Conservation (phyloP, 2,329 filamentous ascomycete species). For the Trichoderma koningii region DNA sequence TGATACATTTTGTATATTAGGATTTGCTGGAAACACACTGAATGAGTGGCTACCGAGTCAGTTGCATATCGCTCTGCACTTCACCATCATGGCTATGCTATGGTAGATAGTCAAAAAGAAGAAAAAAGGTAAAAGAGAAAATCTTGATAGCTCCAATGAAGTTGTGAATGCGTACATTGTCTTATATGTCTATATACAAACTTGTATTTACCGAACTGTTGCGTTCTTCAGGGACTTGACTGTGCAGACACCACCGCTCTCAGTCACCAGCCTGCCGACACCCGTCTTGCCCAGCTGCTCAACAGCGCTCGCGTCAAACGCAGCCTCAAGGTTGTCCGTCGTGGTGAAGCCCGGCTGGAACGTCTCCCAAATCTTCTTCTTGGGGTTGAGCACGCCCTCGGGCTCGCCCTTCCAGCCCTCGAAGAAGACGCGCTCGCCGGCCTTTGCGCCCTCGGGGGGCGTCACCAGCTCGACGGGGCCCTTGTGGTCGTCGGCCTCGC, state of each 20-base stretch:
- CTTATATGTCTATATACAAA: neutral
- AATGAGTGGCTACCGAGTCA: neutral
- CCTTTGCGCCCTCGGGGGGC: conserved; percentile 75
- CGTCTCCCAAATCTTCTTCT: conserved; percentile 99
- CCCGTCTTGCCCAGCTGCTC: conserved; percentile 74
- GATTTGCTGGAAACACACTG: neutral
- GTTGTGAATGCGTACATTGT: neutral
- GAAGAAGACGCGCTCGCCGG: conserved; percentile 88
- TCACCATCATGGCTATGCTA: neutral
- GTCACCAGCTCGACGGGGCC: conserved; percentile 89
- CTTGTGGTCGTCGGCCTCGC: conserved; percentile 81
- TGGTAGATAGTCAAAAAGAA: neutral
- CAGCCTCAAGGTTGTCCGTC: conserved; percentile 76
- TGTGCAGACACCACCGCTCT: conserved; percentile 76
- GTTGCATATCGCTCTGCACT: neutral
- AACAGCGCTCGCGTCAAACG: conserved; percentile 78
- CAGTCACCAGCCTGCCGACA: conserved; percentile 70
- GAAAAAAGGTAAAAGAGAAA: neutral
- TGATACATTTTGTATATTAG: conserved; percentile 24
- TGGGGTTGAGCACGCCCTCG: conserved; percentile 91
- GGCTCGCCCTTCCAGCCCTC: conserved; percentile 93
- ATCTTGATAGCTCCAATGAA: neutral
- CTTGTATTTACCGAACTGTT: conserved; percentile 68
- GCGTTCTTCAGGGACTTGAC: conserved; percentile 80
- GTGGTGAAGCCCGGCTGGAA: conserved; percentile 97